phyloP scores from a whole-genome alignment of 75 land plant genomes.

The Chamaecyparis obtusa region DNA sequence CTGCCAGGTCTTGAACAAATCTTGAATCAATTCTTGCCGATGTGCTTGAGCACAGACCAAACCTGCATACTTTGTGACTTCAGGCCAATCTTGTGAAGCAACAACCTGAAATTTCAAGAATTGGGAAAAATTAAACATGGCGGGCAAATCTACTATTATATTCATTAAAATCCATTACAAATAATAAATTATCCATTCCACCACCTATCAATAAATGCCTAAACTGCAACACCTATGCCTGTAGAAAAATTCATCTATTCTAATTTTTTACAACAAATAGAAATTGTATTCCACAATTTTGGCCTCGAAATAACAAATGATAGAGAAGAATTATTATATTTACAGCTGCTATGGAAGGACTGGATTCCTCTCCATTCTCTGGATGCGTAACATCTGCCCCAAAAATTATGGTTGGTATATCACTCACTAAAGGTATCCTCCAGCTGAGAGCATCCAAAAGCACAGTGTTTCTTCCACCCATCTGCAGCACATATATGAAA shows the following conservation, averaged over 20 bases:
- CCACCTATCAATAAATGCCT: background rate
- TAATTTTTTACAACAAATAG: background rate
- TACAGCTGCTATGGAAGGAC: slow-evolving; percentile 97
- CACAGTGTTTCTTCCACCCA: slow-evolving; percentile 92
- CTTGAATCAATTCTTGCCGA: slow-evolving; percentile 85
- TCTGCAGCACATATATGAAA: slow-evolving; percentile 27
- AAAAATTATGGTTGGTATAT: slow-evolving; percentile 89
- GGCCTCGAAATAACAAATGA: background rate
- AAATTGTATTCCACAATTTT: background rate
- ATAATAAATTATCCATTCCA: background rate
- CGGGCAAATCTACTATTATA: background rate
- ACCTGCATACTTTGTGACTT: slow-evolving; percentile 94
- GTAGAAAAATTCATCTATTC: background rate
- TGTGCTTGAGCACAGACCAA: slow-evolving; percentile 93
- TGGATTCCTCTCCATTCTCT: slow-evolving; percentile 85
- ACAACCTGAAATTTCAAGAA: slow-evolving; percentile 59
- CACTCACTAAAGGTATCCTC: slow-evolving; percentile 80
- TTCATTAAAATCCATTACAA: background rate
- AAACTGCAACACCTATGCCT: background rate
- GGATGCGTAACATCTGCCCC: slow-evolving; percentile 98
- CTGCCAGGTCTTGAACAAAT: slow-evolving; percentile 80
- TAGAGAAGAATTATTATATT: background rate
- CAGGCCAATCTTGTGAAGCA: slow-evolving; percentile 97
- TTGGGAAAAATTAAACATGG: background rate
- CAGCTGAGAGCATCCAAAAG: slow-evolving; percentile 76